Base-by-base conservation (phyloP, 169 alveolate genomes). In the Cryptosporidium canis region DNA sequence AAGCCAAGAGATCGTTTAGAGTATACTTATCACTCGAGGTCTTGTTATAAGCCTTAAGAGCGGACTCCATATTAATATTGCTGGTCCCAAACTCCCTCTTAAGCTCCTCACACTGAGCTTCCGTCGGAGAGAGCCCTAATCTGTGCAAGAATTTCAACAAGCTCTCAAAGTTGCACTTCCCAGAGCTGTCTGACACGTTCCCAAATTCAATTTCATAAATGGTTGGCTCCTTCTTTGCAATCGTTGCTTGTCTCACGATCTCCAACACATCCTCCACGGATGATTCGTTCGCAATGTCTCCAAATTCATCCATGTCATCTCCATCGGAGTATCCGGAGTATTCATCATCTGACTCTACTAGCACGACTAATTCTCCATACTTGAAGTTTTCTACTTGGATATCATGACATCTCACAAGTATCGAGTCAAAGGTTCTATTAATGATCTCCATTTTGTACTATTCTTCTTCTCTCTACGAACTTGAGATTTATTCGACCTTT, bases 191-290 rank as follows among this genome's bases (percentile, higher is more conserved):
- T 18, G 85, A 48, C 4, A 77, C 72, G 37, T 77, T 58, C 14
- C 47, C 71, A 63, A 77, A 77, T 44, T 55, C 72, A 24, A 77
- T 39, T 44, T 77, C 87, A 45, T 77, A 77, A 39, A 77, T 63
- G n/a, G 87, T 77, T 41, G 87, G 87, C 27, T 77, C 87, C 39
- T 61, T 77, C 35, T 77, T 77, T 16, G 58, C 77, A 21, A 77
- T 35, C 0, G 87, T 55, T 77, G 70, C 77, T 61, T 77, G 77
- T 77, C 72, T 77, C n/a, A 77, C 72, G 4, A 77, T 77, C n/a
- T 77, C 87, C 24, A 77, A 41, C 1, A 77, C 87, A 39, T 77
- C 72, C 27, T 77, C 87, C 8, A 61, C 72, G 0, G 87, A 77
- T 24, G 70, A 39, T 27, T 77, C 72, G 29, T 61, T 56, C 3